These are phyloP conservation scores for Mycena albidolilacea DNA, from an alignment of 768 basidiomycete genomes.

Conservation along the genomic window DNA sequence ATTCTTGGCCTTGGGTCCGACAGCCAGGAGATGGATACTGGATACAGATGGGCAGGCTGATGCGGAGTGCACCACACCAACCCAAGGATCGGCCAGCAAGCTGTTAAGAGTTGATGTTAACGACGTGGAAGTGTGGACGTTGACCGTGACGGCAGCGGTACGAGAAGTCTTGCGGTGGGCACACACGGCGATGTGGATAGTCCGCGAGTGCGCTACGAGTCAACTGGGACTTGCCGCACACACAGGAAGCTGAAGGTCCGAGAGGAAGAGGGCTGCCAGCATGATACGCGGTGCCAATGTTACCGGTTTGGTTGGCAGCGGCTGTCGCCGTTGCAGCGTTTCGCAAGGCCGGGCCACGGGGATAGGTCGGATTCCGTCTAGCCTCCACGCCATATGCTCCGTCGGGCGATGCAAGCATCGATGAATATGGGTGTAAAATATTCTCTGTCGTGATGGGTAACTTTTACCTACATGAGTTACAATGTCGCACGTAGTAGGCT, in stretches of 20 bases:
- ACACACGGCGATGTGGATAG: slow-evolving; percentile 28
- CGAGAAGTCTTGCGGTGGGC: slow-evolving; percentile 10
- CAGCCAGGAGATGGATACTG: slow-evolving; percentile 15
- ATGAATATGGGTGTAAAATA: neutral
- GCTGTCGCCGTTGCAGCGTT: slow-evolving; percentile 1
- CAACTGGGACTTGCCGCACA: slow-evolving; percentile 20
- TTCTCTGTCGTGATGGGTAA: too few relatives aligned
- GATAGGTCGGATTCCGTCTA: slow-evolving; percentile 18
- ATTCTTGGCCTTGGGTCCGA: neutral
- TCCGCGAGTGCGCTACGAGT: slow-evolving; percentile 3
- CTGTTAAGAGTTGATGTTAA: neutral
- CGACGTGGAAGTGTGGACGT: slow-evolving; percentile 10
- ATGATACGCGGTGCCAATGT: slow-evolving; percentile 18
- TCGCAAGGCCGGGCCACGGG: slow-evolving; percentile 15
- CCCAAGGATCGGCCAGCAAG: slow-evolving; percentile 17
- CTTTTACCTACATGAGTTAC: too few relatives aligned
- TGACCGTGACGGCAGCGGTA: slow-evolving; percentile 33
- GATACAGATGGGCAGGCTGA: slow-evolving; percentile 20
- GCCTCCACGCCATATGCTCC: slow-evolving; percentile 23
- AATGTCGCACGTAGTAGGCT: too few relatives aligned
- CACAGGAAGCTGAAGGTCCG: neutral
- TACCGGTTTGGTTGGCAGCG: neutral
- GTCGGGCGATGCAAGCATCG: neutral
- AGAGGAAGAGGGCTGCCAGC: slow-evolving; percentile 15
- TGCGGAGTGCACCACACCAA: slow-evolving; percentile 18